These are phyloP conservation scores for Alloteropsis semialata DNA, from an alignment of 176 grass and related monocot genomes.

Conservation along the genomic window DNA sequence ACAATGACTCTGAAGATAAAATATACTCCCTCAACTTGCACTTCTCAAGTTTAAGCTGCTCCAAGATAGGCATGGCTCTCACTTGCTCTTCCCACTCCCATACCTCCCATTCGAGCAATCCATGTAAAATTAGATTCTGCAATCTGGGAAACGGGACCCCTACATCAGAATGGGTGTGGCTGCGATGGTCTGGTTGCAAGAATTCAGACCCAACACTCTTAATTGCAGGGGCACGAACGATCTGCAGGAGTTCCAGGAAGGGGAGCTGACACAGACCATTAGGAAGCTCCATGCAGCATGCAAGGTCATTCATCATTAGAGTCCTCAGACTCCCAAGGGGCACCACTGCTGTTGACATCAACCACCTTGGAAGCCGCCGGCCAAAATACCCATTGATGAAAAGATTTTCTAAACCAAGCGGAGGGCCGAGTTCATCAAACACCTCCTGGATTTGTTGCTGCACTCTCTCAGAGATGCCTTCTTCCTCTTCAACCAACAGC, in stretches of 20 bases:
- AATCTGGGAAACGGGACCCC: neutral
- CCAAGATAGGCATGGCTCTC: constrained; percentile 24
- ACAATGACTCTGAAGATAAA: too few relatives aligned
- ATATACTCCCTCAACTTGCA: constrained; percentile 38
- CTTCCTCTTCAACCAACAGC: neutral
- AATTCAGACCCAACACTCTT: constrained; percentile 31
- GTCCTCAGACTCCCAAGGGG: neutral
- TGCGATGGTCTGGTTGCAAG: neutral
- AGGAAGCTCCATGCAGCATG: neutral
- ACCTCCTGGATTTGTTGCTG: neutral
- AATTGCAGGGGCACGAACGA: constrained; percentile 1
- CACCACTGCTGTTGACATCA: neutral
- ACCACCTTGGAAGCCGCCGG: constrained; percentile 15
- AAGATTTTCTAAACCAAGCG: neutral
- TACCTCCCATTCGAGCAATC: constrained; percentile 30
- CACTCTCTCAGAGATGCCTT: neutral
- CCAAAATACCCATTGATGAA: constrained; percentile 24
- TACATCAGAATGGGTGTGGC: neutral
- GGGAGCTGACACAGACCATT: constrained; percentile 24
- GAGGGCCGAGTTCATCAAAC: constrained; percentile 11
- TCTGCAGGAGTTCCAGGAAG: neutral
- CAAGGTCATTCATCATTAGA: neutral
- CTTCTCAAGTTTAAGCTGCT: neutral
- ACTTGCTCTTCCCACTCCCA: constrained; percentile 20
- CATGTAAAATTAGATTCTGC: neutral